Conservation (phyloP, 2,329 filamentous ascomycete genomes). For the Calycina herbarum region DNA sequence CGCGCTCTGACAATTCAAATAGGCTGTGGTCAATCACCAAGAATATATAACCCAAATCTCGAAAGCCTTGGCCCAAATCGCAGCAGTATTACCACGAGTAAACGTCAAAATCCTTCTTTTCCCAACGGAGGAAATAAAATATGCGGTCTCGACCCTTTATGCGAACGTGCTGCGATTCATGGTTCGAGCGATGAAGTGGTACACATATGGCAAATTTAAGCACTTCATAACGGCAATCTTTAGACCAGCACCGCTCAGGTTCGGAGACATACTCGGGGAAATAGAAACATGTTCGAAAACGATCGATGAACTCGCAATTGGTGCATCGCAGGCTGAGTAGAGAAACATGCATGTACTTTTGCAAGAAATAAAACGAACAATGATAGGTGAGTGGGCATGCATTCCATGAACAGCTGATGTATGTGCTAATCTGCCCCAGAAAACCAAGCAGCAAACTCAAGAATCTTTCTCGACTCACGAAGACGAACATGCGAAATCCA, state of each 20-base stretch:
- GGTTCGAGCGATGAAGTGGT: conserved; percentile 33
- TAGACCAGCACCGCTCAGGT: conserved; percentile 26
- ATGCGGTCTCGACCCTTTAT: conserved; percentile 31
- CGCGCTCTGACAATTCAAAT: not conserved
- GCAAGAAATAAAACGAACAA: not conserved
- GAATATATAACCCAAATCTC: conserved; percentile 12
- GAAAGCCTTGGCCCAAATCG: conserved; percentile 15
- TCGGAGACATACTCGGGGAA: conserved; percentile 23
- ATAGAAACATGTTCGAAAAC: not conserved
- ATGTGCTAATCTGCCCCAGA: not conserved
- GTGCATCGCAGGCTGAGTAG: not conserved
- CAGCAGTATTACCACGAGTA: conserved; percentile 17
- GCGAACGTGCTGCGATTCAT: conserved; percentile 34
- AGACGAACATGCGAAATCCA: conserved; percentile 13
- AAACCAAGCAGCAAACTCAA: not conserved
- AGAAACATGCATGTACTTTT: conserved; percentile 7
- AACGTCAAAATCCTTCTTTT: conserved; percentile 22
- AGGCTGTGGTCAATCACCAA: conserved; percentile 20
- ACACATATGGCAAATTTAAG: conserved; percentile 28
- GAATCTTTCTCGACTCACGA: conserved; percentile 1
- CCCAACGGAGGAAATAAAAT: conserved; percentile 28
- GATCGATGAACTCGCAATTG: not conserved
- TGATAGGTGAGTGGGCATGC: not conserved
- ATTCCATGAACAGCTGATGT: not conserved
- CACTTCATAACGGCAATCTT: conserved; percentile 28